Base-by-base conservation (phyloP, 805 yeast species). In the Cyberlindnera americana region DNA sequence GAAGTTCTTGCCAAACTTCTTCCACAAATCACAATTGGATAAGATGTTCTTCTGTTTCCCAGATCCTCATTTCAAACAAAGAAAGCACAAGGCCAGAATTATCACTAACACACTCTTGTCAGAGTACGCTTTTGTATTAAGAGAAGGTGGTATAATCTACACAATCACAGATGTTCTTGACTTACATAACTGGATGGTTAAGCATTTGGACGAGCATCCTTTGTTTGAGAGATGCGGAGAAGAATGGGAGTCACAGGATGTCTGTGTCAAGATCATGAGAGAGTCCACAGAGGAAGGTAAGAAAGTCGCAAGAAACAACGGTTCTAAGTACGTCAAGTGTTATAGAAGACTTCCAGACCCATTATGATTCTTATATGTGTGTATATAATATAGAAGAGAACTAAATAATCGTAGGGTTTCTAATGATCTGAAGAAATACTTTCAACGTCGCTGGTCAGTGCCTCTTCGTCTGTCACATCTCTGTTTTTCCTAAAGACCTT, bases 21-120 rank as follows among this genome's bases (percentile, higher is more conserved):
- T 93, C 66, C 69, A 72, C 42, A 83, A 83, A 61, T 79, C 80
- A 6, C 97, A 89, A 60, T 67, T 90, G 37, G 77, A 82, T 24
- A 93, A 91, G 69, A 86, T 93, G 76, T 93, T 93, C 67, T 93
- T 93, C 69, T 93, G 99, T 62, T 93, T 93, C 75, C 99, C 99
- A n/a, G 99, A 93, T 64, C 99, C 99, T 7, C 99, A 93, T 63
- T 93, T 93, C 72, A 93, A 93, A 61, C 95, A 88, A 64, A 75
- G 98, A 58, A 93, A 93, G 60, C 99, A 93, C 66, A 93, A 93
- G 72, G 97, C 97, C 6, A 75, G 99, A 68, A 93, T 93, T 57
- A 77, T 93, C 49, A 90, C 99, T 39, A 82, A 80, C 49, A 91
- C 98, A 3, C 67, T 93, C 46, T 70, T 89, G 40, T 75, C 91